Percentiles rank a stretch among this genome's conserved stretches.
Conservation (phyloP, 768 basidiomycete species). For the Leccinum longicurvipes region DNA sequence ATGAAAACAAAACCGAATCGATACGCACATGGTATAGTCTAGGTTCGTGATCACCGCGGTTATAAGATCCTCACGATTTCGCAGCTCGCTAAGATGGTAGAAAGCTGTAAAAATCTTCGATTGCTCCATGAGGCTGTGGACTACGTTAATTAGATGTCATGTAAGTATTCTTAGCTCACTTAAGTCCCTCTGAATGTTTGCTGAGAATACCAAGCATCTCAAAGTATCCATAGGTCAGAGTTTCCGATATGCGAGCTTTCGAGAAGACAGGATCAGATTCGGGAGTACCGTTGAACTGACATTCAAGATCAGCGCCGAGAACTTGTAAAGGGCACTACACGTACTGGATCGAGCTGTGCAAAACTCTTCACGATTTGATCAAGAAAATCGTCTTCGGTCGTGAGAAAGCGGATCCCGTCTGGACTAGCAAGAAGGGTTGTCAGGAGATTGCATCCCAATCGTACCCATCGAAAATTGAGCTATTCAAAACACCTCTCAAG, state of each 20-base stretch:
- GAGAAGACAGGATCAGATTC: conserved; percentile 83
- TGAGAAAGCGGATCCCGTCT: conserved; percentile 81
- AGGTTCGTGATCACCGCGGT: conserved; percentile 87
- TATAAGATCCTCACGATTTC: conserved; percentile 88
- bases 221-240: conserved; percentile 88
- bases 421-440: conserved; percentile 77
- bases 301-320: not conserved
- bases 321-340: conserved; percentile 19
- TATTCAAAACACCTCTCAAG: conserved; percentile 27
- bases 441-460: conserved; percentile 77
- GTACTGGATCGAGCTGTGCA: conserved; percentile 87
- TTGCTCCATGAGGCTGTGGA: conserved; percentile 75
- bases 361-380: conserved; percentile 83
- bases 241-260: conserved; percentile 73
- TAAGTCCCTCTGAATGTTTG: conserved; percentile 83
- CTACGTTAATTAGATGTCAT: conserved; percentile 2
- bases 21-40: conserved; percentile 81
- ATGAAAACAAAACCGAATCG: not conserved
- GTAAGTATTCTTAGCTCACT: conserved; percentile 47
- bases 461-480: conserved; percentile 82
- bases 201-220: conserved; percentile 94
- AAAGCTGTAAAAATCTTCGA: conserved; percentile 93
- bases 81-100: conserved; percentile 90
- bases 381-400: conserved; percentile 80
- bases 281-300: conserved; percentile 67